These are phyloP conservation scores for Colletotrichum sp. DNA, from an alignment of 2,329 filamentous ascomycete species.

Conservation along the genomic window DNA sequence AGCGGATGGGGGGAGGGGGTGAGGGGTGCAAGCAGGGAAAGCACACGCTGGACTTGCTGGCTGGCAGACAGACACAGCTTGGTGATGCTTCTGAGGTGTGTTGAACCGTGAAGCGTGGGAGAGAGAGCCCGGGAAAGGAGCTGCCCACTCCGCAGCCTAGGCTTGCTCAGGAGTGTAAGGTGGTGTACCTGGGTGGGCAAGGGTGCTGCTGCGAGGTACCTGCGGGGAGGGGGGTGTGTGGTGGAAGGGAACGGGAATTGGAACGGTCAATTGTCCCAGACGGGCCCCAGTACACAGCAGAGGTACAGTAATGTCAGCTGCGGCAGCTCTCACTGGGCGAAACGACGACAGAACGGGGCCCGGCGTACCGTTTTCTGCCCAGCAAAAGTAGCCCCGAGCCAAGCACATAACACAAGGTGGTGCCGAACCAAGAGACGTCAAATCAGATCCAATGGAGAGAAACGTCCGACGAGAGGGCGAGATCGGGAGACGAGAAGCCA, in stretches of 20 bases:
- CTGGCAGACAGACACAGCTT: not conserved
- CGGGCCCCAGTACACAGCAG: not conserved
- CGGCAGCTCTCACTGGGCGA: not conserved
- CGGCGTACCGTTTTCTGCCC: not conserved
- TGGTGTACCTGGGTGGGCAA: not conserved
- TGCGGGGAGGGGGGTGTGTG: not conserved
- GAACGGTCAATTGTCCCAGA: not conserved
- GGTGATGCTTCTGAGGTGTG: not conserved
- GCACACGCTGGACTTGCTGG: not conserved
- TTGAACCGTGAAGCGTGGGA: not conserved
- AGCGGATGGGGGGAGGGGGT: not conserved
- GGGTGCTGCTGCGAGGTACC: not conserved
- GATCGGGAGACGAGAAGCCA: not conserved
- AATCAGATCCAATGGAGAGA: not conserved
- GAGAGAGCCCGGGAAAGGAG: not conserved
- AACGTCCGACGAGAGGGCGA: not conserved
- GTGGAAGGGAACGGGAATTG: not conserved
- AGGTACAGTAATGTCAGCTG: not conserved
- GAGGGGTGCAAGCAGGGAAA: not conserved
- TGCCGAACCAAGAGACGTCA: not conserved
- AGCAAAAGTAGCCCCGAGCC: not conserved
- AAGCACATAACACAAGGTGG: not conserved
- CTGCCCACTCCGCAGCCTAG: not conserved
- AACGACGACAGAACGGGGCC: not conserved
- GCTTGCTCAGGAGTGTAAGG: not conserved